Conservation (phyloP, 805 yeast species). For the Kuraishia hungarica region DNA sequence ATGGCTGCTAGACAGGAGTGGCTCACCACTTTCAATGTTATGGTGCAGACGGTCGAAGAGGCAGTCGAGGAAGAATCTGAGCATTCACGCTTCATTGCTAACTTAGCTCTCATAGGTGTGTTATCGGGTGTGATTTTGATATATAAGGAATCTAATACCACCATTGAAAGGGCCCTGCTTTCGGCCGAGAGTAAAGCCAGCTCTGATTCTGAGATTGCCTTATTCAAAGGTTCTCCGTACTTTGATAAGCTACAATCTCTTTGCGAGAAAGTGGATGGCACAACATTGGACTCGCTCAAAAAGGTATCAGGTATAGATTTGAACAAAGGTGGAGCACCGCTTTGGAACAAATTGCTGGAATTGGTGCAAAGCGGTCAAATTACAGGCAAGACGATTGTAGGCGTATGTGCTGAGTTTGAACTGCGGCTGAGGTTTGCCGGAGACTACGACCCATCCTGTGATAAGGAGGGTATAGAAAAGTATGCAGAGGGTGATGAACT, state of each 20-base stretch:
- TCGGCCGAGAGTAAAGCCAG: not conserved
- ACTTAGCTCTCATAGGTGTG: conserved; percentile 7
- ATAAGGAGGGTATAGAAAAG: not conserved
- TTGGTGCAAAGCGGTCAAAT: conserved; percentile 17
- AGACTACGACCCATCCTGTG: not conserved
- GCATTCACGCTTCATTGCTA: conserved; percentile 4
- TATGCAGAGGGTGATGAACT: conserved; percentile 8
- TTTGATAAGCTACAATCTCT: not conserved
- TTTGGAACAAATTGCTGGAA: conserved; percentile 14
- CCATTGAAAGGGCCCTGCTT: not conserved
- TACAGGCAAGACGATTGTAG: conserved; percentile 26
- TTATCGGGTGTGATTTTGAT: conserved; percentile 12
- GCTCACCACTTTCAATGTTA: conserved; percentile 15
- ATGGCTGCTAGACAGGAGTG: conserved; percentile 19
- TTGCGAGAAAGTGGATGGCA: not conserved
- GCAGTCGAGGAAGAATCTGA: not conserved
- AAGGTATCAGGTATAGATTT: not conserved
- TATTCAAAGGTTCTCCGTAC: conserved; percentile 1
- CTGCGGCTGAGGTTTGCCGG: not conserved
- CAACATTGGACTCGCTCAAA: not conserved
- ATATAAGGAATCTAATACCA: conserved; percentile 5
- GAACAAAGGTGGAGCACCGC: not conserved
- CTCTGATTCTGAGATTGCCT: not conserved
- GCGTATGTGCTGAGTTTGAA: conserved; percentile 25
- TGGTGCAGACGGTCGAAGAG: conserved; percentile 8